phyloP scores from a whole-genome alignment of 306 rosid genomes.

The Clitoria ternatea region DNA sequence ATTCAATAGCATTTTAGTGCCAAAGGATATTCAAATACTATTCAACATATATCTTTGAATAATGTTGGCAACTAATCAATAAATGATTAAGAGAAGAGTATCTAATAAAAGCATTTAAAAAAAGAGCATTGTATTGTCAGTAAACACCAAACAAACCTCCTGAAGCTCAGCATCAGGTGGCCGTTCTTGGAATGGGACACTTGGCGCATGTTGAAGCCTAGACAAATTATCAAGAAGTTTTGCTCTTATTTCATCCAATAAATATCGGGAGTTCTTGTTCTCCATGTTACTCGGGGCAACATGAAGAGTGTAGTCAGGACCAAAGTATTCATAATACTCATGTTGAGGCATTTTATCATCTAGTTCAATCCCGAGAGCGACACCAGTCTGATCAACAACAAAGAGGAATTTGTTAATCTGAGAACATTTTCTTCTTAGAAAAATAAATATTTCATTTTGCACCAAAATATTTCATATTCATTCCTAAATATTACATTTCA shows the following conservation, averaged over 20 bases:
- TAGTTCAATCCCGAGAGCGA: constrained; percentile 48
- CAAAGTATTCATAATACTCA: constrained; percentile 52
- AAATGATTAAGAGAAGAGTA: neutral
- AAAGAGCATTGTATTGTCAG: neutral
- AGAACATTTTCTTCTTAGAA: neutral
- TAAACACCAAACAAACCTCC: constrained; percentile 32
- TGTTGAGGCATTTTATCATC: constrained; percentile 51
- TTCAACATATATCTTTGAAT: neutral
- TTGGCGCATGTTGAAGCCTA: constrained; percentile 48
- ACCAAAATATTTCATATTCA: neutral
- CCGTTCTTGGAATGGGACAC: constrained; percentile 48
- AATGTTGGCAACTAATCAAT: neutral
- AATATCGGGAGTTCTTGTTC: constrained; percentile 42
- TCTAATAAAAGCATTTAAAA: neutral
- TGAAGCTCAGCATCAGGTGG: constrained; percentile 43
- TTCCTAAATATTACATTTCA: neutral
- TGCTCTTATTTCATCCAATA: constrained; percentile 37
- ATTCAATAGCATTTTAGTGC: neutral
- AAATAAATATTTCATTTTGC: neutral
- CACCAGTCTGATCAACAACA: constrained; percentile 43
- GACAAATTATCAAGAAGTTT: constrained; percentile 43
- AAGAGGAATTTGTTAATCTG: constrained; percentile 13
- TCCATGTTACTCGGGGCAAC: constrained; percentile 59
- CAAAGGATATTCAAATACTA: constrained; percentile 5
- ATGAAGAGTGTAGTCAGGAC: constrained; percentile 47